These are phyloP conservation scores for Pestalotiopsis sp. DNA, from an alignment of 2,329 filamentous ascomycete species.

Conservation along the genomic window DNA sequence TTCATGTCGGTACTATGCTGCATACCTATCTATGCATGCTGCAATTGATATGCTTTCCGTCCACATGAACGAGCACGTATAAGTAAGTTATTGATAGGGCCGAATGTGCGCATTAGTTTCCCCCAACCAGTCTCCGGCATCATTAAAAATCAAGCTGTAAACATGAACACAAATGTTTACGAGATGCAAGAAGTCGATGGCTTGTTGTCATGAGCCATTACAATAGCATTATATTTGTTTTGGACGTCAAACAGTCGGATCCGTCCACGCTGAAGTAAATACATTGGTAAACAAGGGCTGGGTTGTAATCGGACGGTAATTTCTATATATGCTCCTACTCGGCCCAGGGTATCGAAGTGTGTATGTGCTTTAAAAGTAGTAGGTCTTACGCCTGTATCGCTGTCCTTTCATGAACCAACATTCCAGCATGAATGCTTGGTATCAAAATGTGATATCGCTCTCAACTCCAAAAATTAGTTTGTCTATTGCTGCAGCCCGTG, in stretches of 20 bases:
- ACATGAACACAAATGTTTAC: not conserved
- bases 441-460: not conserved
- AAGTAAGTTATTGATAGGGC: not conserved
- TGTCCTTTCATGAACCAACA: not conserved
- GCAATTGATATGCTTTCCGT: not conserved
- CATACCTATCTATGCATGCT: not conserved
- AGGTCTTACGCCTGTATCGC: not conserved
- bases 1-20: not conserved
- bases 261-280: not conserved
- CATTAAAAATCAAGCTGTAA: not conserved
- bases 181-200: not conserved
- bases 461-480: not conserved
- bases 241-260: not conserved
- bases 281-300: not conserved
- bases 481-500: not conserved
- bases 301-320: not conserved
- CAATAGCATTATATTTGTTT: not conserved
- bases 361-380: not conserved
- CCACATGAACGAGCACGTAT: not conserved
- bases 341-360: conserved; percentile 7
- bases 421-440: not conserved
- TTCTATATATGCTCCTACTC: not conserved
- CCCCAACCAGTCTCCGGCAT: not conserved
- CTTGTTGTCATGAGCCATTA: not conserved
- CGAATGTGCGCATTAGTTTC: not conserved